A percentile compares a stretch with the other conserved stretches of the same genome.
Conservation (phyloP, 2,329 filamentous ascomycete species). For the Microthyrium microscopicum region DNA sequence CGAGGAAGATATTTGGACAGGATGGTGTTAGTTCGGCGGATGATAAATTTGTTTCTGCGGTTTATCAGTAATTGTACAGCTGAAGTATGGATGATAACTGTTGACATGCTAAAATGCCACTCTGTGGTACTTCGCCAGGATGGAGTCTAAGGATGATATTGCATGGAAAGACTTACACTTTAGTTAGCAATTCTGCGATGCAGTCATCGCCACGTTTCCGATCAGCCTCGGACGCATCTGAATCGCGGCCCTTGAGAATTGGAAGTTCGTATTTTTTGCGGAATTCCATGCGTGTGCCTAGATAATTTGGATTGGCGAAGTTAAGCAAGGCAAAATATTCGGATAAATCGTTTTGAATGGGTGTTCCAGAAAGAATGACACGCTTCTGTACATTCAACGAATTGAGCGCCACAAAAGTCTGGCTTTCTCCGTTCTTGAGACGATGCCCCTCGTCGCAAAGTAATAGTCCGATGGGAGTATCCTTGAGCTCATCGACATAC, state of each 20-base stretch:
- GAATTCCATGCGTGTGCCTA: conserved; percentile 80
- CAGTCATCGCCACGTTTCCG: conserved; percentile 70
- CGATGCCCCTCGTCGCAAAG: conserved; percentile 95
- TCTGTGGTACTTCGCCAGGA: too few relatives aligned
- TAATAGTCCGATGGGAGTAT: conserved; percentile 79
- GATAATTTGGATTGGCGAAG: conserved; percentile 85
- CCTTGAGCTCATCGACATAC: conserved; percentile 77
- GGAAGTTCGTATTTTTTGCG: conserved; percentile 87
- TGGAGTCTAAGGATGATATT: too few relatives aligned
- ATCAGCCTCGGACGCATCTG: conserved; percentile 70
- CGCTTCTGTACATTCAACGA: conserved; percentile 76
- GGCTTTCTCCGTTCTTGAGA: conserved; percentile 89
- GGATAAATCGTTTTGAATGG: conserved; percentile 95
- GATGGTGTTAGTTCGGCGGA: conserved; percentile 93
- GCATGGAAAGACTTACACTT: too few relatives aligned
- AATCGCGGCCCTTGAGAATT: conserved; percentile 80
- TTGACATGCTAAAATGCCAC: too few relatives aligned
- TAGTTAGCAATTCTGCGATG: conserved; percentile 57
- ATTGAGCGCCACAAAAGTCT: conserved; percentile 85
- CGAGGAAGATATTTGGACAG: conserved; percentile 92
- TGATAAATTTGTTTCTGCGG: conserved; percentile 99
- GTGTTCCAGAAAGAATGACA: conserved; percentile 90
- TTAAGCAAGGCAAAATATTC: conserved; percentile 94
- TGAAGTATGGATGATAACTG: too few relatives aligned
- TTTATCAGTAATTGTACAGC: too few relatives aligned